These are phyloP conservation scores for Vanrija pseudolonga DNA, from an alignment of 1,284 basidiomycete genomes.

Conservation along the genomic window DNA sequence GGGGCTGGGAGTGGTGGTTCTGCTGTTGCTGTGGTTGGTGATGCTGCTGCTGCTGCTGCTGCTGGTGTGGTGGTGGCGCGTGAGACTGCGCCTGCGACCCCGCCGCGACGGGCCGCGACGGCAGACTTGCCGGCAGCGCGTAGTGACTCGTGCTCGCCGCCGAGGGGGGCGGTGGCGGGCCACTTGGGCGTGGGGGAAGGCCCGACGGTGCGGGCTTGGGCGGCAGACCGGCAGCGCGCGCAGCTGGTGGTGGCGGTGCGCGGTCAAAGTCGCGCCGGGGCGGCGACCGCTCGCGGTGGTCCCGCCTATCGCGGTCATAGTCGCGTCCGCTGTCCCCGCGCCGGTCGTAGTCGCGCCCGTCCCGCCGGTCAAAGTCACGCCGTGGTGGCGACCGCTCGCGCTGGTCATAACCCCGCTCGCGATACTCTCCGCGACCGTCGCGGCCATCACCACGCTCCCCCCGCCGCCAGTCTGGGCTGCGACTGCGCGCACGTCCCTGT, in stretches of 20 bases:
- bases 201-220: slow-evolving; percentile 5
- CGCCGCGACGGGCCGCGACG: background rate
- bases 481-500: background rate
- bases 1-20: background rate
- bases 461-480: no score
- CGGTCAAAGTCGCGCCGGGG: background rate
- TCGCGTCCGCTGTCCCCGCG: background rate
- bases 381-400: background rate
- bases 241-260: background rate
- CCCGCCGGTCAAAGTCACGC: background rate
- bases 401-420: background rate
- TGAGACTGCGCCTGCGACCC: background rate
- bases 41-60: background rate
- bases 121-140: background rate
- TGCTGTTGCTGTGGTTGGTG: background rate
- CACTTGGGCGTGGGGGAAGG: slow-evolving; percentile 12
- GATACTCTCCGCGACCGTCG: background rate
- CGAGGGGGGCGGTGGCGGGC: slow-evolving; percentile 5
- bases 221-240: slow-evolving; percentile 1
- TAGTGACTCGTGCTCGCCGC: background rate
- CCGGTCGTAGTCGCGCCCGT: background rate
- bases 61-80: background rate
- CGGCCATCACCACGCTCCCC: background rate
- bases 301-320: background rate
- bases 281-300: background rate